Evolutionary conservation across 2,329 filamentous ascomycete genomes (phyloP), one percentile per base, ranked within the genome.

Genomic region (Xylariaceae sp.): DNA sequence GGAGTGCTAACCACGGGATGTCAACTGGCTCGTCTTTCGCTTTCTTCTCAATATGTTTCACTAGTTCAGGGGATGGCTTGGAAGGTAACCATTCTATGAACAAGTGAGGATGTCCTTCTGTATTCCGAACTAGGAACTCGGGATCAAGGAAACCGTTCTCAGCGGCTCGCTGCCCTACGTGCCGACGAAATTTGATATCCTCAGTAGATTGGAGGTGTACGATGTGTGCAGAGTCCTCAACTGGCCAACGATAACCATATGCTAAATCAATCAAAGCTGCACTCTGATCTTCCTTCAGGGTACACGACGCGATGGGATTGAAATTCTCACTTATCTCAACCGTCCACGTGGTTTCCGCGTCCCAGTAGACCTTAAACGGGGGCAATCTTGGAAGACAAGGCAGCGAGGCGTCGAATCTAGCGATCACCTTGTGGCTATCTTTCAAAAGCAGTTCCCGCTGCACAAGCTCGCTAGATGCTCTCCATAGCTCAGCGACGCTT

Each of bases 1-100:
- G 71, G 0, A 86, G 65, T 2, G 73, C 72, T 2, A 87, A 58
- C 65, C 86, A 85, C 0, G 80, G 75, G 0, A 70, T 71, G n/a
- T 84, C 72, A 2, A 69, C 66, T 0, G 79, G 78, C 0, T 75
- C 73, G 0, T 76, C 63, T 0, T 75, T 72, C 37, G 77, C 79
- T 1, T 69, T 69, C 1, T 61, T 57, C 40, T 76, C 75, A 0
- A 69, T 65, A 26, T 71, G 65, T 21, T 77, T 74, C 0, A 85
- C 74, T 6, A 74, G 61, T 1, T 77, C 69, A 0, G 65, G 16
- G 0, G 72, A 34, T 11, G 85, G 84, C 56, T 81, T 85, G 1
- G 61, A 69, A 0, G 72, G 58, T 1, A 86, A 64, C 19, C 74
- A 71, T 1, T 68, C 71, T 8, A 75, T 60, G 61, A 77, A 83